These are phyloP conservation scores for Hydnum rufescens DNA, from an alignment of 768 basidiomycete species.

Conservation along the genomic window DNA sequence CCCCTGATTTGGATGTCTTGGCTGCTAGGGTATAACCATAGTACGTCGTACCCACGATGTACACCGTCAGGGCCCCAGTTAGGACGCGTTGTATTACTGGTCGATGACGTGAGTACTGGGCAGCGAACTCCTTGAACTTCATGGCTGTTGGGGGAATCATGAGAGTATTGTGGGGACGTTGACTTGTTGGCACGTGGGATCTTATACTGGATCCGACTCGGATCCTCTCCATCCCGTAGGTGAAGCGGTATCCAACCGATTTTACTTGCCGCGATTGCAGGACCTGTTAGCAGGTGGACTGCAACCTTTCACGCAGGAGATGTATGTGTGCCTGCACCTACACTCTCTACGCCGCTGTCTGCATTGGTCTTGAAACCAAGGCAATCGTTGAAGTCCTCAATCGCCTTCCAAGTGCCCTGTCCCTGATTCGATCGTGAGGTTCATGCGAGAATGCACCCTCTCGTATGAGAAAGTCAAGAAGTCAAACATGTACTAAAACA, in stretches of 20 bases:
- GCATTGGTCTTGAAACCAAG: conserved; percentile 90
- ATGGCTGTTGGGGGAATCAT: no score
- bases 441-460: conserved; percentile 82
- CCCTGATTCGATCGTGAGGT: conserved; percentile 62
- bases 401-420: conserved; percentile 84
- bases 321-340: conserved; percentile 57
- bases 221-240: no score
- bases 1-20: conserved; percentile 11
- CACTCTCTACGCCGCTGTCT: conserved; percentile 95
- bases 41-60: conserved; percentile 48
- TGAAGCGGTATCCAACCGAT: no score
- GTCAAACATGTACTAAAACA: conserved; percentile 95
- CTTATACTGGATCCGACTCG: no score
- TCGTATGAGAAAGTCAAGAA: conserved; percentile 98
- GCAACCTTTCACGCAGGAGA: neutral
- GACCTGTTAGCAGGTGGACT: conserved; percentile 91
- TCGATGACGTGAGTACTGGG: conserved; percentile 37
- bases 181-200: no score
- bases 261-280: conserved; percentile 92
- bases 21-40: conserved; percentile 26
- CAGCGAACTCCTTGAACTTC: conserved; percentile 4
- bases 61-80: conserved; percentile 47
- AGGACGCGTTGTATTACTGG: conserved; percentile 54
- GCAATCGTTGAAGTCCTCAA: conserved; percentile 95
- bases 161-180: no score